Conservation (phyloP, 2,329 filamentous ascomycete genomes). For the Fusarium solani-melongenae region DNA sequence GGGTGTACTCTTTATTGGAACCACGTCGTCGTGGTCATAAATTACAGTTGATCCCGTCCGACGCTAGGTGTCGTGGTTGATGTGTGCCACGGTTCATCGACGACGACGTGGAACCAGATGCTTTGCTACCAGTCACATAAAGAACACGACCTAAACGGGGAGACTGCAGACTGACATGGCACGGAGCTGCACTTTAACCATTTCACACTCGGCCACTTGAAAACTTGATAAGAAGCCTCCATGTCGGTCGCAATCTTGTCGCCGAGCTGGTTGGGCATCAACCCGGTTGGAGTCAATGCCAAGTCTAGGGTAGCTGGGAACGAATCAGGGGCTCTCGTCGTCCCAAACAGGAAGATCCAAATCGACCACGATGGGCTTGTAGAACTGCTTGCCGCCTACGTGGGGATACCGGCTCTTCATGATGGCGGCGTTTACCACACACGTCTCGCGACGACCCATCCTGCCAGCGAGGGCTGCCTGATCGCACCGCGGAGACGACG, state of each 20-base stretch:
- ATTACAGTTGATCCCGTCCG: constrained; percentile 19
- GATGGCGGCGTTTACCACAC: constrained; percentile 82
- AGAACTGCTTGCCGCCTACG: constrained; percentile 69
- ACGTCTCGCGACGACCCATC: constrained; percentile 72
- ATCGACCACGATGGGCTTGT: constrained; percentile 88
- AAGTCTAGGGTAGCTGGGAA: constrained; percentile 29
- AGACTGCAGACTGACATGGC: constrained; percentile 25
- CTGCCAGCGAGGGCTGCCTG: constrained; percentile 53
- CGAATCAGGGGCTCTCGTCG: constrained; percentile 27
- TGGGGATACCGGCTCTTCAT: constrained; percentile 76
- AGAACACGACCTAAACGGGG: constrained; percentile 9
- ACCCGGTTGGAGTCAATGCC: constrained; percentile 6
- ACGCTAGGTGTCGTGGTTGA: constrained; percentile 1
- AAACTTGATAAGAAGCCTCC: constrained; percentile 7
- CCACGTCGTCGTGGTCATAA: constrained; percentile 22
- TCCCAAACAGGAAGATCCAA: constrained; percentile 72
- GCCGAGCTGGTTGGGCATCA: constrained; percentile 41
- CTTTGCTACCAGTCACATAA: not conserved
- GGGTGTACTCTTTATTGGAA: constrained; percentile 5
- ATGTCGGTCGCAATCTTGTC: constrained; percentile 12
- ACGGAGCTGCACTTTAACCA: constrained; percentile 14
- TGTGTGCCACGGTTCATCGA: constrained; percentile 2
- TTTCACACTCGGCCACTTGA: constrained; percentile 3
- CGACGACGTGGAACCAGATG: constrained; percentile 16
- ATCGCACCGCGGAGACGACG: constrained; percentile 57